Conservation (phyloP, 1,284 basidiomycete genomes). For the Sanguinoderma infundibulare region DNA sequence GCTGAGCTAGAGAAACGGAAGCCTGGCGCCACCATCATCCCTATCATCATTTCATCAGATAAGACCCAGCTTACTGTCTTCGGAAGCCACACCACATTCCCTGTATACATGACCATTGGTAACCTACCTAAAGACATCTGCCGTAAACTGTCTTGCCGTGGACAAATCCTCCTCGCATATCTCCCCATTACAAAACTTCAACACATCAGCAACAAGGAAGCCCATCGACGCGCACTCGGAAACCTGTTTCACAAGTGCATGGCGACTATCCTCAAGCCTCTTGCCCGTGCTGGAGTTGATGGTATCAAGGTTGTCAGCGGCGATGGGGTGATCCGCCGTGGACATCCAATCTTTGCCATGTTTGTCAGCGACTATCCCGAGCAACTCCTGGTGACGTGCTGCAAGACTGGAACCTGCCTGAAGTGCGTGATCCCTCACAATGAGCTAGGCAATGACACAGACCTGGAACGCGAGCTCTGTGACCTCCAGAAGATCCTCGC, state of each 20-base stretch:
- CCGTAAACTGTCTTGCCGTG: conserved; percentile 32
- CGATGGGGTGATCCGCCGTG: conserved; percentile 17
- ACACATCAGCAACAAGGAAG: conserved; percentile 27
- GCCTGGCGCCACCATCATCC: conserved; percentile 32
- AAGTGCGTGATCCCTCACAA: conserved; percentile 1
- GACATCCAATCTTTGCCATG: conserved; percentile 27
- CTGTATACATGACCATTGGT: conserved; percentile 44
- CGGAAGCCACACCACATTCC: conserved; percentile 42
- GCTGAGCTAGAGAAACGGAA: not conserved
- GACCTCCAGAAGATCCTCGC: not conserved
- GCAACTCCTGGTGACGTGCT: conserved; percentile 23
- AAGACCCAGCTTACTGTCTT: conserved; percentile 43
- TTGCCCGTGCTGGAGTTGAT: conserved; percentile 15
- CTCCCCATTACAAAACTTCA: conserved; percentile 43
- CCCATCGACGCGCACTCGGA: conserved; percentile 5
- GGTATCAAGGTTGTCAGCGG: conserved; percentile 24
- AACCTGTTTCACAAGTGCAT: conserved; percentile 32
- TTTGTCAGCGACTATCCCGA: conserved; percentile 33
- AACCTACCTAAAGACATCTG: conserved; percentile 40
- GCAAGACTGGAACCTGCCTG: conserved; percentile 10
- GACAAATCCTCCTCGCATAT: conserved; percentile 43
- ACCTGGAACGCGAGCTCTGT: not conserved
- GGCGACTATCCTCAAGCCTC: conserved; percentile 17
- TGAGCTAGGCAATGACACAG: not conserved
- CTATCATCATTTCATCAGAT: conserved; percentile 43